phyloP scores from a whole-genome alignment of 306 rosid genomes.

The Ormosia semicastrata region DNA sequence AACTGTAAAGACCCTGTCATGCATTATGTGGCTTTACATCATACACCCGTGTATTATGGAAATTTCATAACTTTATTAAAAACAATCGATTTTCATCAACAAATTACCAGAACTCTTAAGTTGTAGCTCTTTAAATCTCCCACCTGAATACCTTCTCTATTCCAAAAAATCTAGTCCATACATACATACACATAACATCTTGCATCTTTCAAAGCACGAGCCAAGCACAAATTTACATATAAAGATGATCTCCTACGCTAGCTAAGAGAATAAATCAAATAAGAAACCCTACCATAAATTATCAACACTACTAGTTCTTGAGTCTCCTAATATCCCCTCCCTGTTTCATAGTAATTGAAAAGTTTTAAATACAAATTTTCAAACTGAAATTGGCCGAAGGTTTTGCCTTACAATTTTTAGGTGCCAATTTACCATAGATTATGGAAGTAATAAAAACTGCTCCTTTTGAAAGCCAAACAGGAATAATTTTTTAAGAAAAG shows the following conservation, averaged over 20 bases:
- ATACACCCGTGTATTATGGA: neutral
- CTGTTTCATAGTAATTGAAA: neutral
- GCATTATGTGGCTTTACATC: neutral
- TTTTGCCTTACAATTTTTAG: neutral
- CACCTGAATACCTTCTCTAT: neutral
- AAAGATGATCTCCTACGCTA: neutral
- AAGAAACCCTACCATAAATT: neutral
- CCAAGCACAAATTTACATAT: neutral
- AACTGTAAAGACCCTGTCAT: slow-evolving; percentile 63
- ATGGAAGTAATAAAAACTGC: neutral
- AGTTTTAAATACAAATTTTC: neutral
- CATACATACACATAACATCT: neutral
- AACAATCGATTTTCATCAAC: neutral
- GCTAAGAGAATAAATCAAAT: neutral
- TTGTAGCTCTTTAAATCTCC: neutral
- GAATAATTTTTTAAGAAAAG: neutral
- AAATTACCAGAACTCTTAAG: neutral
- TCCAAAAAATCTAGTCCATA: neutral
- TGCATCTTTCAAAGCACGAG: neutral
- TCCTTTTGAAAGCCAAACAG: neutral
- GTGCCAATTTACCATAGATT: neutral
- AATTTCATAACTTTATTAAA: neutral
- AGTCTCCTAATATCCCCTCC: neutral
- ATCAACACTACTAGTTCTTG: neutral
- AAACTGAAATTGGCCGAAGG: neutral